Evolutionary conservation across 2,329 filamentous ascomycete genomes (phyloP).

Genomic region (Phyllosticta citribraziliensis): DNA sequence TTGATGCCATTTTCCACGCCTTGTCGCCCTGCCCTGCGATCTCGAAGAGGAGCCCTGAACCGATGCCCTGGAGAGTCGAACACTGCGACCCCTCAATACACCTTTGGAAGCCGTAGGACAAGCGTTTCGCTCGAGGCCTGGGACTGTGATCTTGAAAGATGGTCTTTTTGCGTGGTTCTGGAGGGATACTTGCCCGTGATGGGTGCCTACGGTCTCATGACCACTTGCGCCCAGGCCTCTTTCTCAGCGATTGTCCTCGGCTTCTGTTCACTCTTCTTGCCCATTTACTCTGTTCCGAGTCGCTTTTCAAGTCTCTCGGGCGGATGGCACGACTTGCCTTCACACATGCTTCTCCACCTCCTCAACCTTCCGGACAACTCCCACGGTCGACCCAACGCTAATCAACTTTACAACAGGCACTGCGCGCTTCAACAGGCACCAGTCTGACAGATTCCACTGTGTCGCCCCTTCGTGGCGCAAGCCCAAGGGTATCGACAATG

Average conservation of each 20-base stretch:
- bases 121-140: neutral
- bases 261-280: slow-evolving; percentile 17
- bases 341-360: neutral
- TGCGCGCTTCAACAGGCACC: slow-evolving; percentile 93
- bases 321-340: too few relatives aligned
- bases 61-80: neutral
- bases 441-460: slow-evolving; percentile 94
- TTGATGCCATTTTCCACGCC: slow-evolving; percentile 12
- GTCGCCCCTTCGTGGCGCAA: slow-evolving; percentile 91
- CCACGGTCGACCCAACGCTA: slow-evolving; percentile 14
- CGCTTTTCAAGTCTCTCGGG: too few relatives aligned
- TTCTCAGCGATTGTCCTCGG: neutral
- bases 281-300: neutral
- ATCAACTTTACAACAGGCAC: slow-evolving; percentile 50
- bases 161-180: neutral
- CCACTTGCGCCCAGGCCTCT: neutral
- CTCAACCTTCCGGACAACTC: slow-evolving; percentile 22
- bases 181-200: neutral
- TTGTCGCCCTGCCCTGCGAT: neutral
- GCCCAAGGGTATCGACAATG: slow-evolving; percentile 99
- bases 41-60: neutral
- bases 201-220: neutral
- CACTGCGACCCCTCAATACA: neutral
- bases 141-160: neutral
- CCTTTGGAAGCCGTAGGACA: neutral